A percentile compares a stretch with the other conserved stretches of the same genome.
phyloP scores from a whole-genome alignment of 2,329 filamentous ascomycete species.

The Trichoderma atroviride region DNA sequence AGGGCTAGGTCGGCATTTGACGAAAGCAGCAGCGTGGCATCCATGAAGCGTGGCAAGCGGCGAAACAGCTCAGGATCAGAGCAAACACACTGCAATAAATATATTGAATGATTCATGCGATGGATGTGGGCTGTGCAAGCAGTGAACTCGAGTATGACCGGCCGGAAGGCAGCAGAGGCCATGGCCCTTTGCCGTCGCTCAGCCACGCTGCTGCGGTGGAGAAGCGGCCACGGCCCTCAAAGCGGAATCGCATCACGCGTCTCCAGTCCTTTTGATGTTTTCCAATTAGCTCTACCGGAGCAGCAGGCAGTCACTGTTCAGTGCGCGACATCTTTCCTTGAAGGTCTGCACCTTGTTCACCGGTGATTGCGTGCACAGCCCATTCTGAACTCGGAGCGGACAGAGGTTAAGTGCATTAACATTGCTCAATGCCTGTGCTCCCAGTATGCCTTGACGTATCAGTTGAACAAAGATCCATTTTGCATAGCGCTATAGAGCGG shows the following conservation, averaged over 20 bases:
- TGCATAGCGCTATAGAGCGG: background rate
- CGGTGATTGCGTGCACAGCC: background rate
- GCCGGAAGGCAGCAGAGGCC: background rate
- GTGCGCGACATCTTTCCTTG: background rate
- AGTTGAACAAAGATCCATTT: background rate
- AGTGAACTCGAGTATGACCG: background rate
- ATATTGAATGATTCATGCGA: background rate
- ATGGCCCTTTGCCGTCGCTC: background rate
- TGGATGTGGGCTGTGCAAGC: background rate
- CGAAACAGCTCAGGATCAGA: background rate
- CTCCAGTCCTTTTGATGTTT: background rate
- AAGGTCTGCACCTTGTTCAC: background rate
- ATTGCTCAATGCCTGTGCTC: background rate
- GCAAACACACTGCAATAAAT: background rate
- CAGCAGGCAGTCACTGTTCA: background rate
- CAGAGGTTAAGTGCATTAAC: background rate
- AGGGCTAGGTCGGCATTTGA: background rate
- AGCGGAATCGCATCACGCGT: background rate
- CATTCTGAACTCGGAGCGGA: background rate
- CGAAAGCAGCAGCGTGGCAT: background rate
- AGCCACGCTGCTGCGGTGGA: background rate
- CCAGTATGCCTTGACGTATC: background rate
- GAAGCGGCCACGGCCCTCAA: background rate
- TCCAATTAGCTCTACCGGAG: background rate
- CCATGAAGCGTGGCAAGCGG: background rate